Conservation (phyloP, 106 monocot genomes). For the Dactylorhiza incarnata region DNA sequence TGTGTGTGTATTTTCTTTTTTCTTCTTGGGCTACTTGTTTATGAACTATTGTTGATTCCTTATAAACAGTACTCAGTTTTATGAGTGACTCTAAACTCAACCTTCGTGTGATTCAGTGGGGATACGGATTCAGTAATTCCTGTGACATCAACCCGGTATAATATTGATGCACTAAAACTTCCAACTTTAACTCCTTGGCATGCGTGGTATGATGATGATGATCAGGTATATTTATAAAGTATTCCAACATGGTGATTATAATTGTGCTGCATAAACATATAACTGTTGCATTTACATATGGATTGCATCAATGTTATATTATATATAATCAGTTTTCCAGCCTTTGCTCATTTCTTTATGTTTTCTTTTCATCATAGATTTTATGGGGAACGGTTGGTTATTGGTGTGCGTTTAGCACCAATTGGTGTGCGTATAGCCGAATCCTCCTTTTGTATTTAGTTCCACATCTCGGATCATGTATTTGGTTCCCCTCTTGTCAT, state of each 20-base stretch:
- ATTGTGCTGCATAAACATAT: not conserved
- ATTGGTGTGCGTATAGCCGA: too few species aligned
- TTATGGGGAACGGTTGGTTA: too few species aligned
- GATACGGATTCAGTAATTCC: slow-evolving; percentile 95
- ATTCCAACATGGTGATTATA: not conserved
- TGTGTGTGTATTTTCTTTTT: too few species aligned
- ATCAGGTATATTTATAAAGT: slow-evolving; percentile 41
- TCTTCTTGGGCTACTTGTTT: too few species aligned
- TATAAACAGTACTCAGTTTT: too few species aligned
- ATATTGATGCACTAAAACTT: slow-evolving; percentile 68
- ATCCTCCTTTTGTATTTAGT: too few species aligned
- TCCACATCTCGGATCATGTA: too few species aligned
- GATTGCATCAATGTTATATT: not conserved
- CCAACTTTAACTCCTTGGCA: slow-evolving; percentile 81
- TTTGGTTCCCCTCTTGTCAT: too few species aligned
- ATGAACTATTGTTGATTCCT: too few species aligned
- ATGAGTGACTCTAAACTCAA: not conserved
- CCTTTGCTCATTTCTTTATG: not conserved
- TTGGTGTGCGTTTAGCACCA: too few species aligned
- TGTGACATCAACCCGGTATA: slow-evolving; percentile 81
- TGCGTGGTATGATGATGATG: slow-evolving; percentile 88
- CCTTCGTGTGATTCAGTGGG: slow-evolving; percentile 45
- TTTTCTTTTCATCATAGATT: not conserved
- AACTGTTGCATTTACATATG: not conserved
- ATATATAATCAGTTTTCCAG: not conserved